Conservation (phyloP, 2,329 filamentous ascomycete species). For the Drechslerella stenobrocha region DNA sequence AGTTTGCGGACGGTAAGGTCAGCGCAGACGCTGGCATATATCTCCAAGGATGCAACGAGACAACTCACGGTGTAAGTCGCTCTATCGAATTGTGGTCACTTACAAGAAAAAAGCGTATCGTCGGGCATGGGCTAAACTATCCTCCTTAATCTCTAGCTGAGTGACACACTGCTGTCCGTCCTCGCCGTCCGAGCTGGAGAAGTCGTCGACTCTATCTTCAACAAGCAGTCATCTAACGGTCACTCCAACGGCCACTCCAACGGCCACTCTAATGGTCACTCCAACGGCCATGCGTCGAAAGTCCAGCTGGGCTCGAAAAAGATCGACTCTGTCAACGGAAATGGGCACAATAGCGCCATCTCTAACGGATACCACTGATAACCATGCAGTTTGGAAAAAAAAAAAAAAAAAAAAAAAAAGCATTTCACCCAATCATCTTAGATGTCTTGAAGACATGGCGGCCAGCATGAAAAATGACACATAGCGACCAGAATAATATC, state of each 20-base stretch:
- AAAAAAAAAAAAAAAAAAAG: too few relatives aligned
- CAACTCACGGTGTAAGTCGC: conserved; percentile 79
- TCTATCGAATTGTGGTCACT: background rate
- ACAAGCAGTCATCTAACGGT: conserved; percentile 54
- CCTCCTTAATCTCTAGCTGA: conserved; percentile 61
- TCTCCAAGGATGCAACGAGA: conserved; percentile 92
- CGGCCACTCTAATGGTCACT: conserved; percentile 21
- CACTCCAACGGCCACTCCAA: conserved; percentile 21
- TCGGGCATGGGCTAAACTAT: background rate
- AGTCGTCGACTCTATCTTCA: conserved; percentile 74
- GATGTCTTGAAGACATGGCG: too few relatives aligned
- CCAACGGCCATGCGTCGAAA: conserved; percentile 26
- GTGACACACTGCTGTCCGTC: conserved; percentile 79
- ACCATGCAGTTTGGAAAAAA: too few relatives aligned
- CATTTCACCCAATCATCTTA: too few relatives aligned
- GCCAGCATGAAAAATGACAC: too few relatives aligned
- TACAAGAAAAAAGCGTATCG: too few relatives aligned
- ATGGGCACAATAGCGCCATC: conserved; percentile 26
- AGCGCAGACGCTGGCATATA: conserved; percentile 77
- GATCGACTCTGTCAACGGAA: conserved; percentile 26
- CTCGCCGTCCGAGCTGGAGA: conserved; percentile 75
- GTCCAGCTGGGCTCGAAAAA: conserved; percentile 21
- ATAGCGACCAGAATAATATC: conserved; percentile 30
- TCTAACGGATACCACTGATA: conserved; percentile 47
- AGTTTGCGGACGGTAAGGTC: conserved; percentile 70